Percentiles rank a stretch among this genome's conserved stretches.
Evolutionary conservation across 176 grass and related monocot genomes (phyloP).

Genomic region (Canna indica): DNA sequence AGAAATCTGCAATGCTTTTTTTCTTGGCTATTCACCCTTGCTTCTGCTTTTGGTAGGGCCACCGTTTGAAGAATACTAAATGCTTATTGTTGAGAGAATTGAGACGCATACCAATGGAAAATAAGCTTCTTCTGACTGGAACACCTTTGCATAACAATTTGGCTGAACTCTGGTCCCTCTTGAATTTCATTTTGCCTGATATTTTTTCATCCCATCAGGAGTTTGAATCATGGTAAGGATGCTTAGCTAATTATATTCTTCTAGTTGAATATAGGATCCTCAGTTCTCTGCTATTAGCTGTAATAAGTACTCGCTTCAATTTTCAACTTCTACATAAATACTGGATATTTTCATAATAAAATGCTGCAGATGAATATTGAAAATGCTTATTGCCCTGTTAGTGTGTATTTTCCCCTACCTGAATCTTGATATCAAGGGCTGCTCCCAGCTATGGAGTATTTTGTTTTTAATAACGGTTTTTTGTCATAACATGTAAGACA

Average conservation of each 20-base stretch:
- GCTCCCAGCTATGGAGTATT: too few species aligned
- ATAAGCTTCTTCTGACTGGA: constrained; percentile 95
- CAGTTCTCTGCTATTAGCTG: neutral
- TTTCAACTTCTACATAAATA: too few species aligned
- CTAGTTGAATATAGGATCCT: neutral
- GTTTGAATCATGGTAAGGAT: constrained; percentile 93
- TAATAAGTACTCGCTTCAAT: too few species aligned
- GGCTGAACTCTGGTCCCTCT: constrained; percentile 89
- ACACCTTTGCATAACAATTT: constrained; percentile 98
- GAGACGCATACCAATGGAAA: constrained; percentile 76
- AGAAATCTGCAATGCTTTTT: neutral
- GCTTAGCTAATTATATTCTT: neutral
- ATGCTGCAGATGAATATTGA: too few species aligned
- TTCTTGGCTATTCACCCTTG: neutral
- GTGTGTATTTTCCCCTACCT: too few species aligned
- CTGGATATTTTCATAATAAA: too few species aligned
- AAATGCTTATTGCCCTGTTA: too few species aligned
- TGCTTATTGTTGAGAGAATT: constrained; percentile 70
- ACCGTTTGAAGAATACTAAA: constrained; percentile 88
- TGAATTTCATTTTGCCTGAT: constrained; percentile 97
- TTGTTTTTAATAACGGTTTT: too few species aligned
- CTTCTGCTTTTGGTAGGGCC: constrained; percentile 45
- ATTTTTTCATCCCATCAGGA: constrained; percentile 87
- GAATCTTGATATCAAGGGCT: too few species aligned
- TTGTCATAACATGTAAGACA: too few species aligned